Evolutionary conservation across 2,329 filamentous ascomycete genomes (phyloP).

Genomic region (Arthrobotrys entomopaga): DNA sequence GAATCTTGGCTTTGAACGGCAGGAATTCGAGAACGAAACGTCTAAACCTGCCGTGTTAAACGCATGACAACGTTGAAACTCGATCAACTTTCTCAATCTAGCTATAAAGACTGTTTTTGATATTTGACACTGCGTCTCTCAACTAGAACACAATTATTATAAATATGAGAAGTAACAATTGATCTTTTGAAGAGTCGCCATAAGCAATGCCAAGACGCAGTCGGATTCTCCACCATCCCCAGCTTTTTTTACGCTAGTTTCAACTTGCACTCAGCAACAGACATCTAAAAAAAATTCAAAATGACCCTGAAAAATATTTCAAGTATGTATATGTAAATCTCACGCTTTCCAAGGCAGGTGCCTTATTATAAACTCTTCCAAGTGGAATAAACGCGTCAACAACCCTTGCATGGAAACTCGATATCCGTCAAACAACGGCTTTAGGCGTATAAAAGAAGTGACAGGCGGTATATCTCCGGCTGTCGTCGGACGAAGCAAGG

Average conservation of each 20-base stretch:
- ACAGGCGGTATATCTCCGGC: slow-evolving; percentile 43
- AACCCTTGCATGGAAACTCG: slow-evolving; percentile 12
- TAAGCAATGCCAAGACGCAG: neutral
- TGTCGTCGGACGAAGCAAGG: slow-evolving; percentile 15
- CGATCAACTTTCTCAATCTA: slow-evolving; percentile 39
- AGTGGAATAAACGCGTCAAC: slow-evolving; percentile 7
- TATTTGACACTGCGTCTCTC: neutral
- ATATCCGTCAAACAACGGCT: slow-evolving; percentile 26
- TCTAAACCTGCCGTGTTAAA: slow-evolving; percentile 25
- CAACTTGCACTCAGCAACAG: neutral
- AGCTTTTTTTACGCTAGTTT: slow-evolving; percentile 32
- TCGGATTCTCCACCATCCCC: neutral
- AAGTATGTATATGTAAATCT: slow-evolving; percentile 13
- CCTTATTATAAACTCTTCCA: slow-evolving; percentile 1
- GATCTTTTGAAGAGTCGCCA: neutral
- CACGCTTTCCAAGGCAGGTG: slow-evolving; percentile 30
- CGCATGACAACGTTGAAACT: slow-evolving; percentile 18
- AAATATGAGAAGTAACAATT: too few species aligned
- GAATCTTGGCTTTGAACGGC: slow-evolving; percentile 19
- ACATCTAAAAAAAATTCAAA: too few species aligned
- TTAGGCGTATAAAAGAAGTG: slow-evolving; percentile 25
- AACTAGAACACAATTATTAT: too few species aligned
- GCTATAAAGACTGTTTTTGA: neutral
- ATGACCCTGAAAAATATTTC: neutral
- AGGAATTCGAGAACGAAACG: slow-evolving; percentile 24